Conservation (phyloP, 768 basidiomycete genomes). For the Kwoniella sp. region DNA sequence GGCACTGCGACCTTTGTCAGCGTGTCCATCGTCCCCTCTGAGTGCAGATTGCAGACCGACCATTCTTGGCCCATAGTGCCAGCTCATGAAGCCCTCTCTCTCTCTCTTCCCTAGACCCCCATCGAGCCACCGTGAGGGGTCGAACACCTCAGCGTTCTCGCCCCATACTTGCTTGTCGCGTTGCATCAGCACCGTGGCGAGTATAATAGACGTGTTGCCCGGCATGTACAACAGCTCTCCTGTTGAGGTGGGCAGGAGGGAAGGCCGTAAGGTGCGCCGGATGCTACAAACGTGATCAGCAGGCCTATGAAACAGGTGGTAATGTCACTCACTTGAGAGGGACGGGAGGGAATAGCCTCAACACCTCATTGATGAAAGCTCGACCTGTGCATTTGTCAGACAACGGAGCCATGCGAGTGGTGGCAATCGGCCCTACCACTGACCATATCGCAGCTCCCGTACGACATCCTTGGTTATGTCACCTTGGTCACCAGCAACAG, state of each 20-base stretch:
- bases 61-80: constrained; percentile 43
- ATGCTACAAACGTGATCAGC: constrained; percentile 20
- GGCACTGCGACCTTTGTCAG: constrained; percentile 35
- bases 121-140: constrained; percentile 70
- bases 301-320: background rate
- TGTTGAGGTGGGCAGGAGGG: constrained; percentile 33
- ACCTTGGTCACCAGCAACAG: constrained; percentile 56
- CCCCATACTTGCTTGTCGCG: constrained; percentile 69
- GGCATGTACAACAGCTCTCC: constrained; percentile 38
- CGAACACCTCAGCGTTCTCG: constrained; percentile 67
- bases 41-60: constrained; percentile 13
- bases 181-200: constrained; percentile 63
- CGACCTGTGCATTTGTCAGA: constrained; percentile 22
- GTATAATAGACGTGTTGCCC: constrained; percentile 54
- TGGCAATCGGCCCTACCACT: constrained; percentile 41
- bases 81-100: constrained; percentile 28
- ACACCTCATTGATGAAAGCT: constrained; percentile 69
- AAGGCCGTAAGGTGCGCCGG: constrained; percentile 29
- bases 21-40: background rate
- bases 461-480: constrained; percentile 60
- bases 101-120: constrained; percentile 50
- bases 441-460: constrained; percentile 64
- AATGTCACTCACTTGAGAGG: constrained; percentile 59
- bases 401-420: background rate
- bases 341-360: constrained; percentile 74